These are phyloP conservation scores for Cyclocybe cylindracea DNA, from an alignment of 768 basidiomycete genomes.

Conservation along the genomic window DNA sequence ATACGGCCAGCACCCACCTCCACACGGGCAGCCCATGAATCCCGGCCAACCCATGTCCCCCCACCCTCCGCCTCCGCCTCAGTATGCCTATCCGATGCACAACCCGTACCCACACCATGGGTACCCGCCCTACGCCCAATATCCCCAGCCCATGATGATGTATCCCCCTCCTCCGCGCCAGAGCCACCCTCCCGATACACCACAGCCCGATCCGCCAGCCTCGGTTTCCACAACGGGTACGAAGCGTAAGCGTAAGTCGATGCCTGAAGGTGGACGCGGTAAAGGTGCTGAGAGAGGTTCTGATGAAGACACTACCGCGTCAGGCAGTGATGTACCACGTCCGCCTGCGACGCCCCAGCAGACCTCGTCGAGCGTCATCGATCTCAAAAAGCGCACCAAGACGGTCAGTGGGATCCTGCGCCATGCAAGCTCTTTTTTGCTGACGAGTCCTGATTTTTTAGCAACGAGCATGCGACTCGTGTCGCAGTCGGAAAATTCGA, in stretches of 20 bases:
- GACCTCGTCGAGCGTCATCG: conserved; percentile 36
- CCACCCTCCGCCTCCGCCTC: conserved; percentile 30
- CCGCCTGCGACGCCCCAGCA: conserved; percentile 5
- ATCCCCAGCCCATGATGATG: conserved; percentile 73
- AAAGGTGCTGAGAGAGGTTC: conserved; percentile 51
- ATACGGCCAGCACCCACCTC: conserved; percentile 37
- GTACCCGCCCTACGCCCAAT: conserved; percentile 66
- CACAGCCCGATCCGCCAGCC: conserved; percentile 33
- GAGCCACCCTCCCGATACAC: conserved; percentile 26
- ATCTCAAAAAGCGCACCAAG: conserved; percentile 87
- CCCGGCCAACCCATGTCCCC: conserved; percentile 28
- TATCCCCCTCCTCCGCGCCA: conserved; percentile 50
- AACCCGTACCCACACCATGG: conserved; percentile 52
- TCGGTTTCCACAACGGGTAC: conserved; percentile 25
- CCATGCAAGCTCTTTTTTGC: conserved; percentile 3
- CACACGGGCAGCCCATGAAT: conserved; percentile 31
- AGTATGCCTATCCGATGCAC: conserved; percentile 60
- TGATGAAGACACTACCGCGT: conserved; percentile 54
- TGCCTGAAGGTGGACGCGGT: conserved; percentile 30
- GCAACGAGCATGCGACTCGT: conserved; percentile 88
- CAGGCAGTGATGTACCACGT: conserved; percentile 47
- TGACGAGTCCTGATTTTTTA: conserved; percentile 16
- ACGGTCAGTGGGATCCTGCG: conserved; percentile 48
- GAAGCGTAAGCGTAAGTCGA: conserved; percentile 69
- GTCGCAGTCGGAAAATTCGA: conserved; percentile 89